A percentile compares a stretch with the other conserved stretches of the same genome.
Evolutionary conservation across 768 basidiomycete genomes (phyloP).

Genomic region (Suillus subluteus): DNA sequence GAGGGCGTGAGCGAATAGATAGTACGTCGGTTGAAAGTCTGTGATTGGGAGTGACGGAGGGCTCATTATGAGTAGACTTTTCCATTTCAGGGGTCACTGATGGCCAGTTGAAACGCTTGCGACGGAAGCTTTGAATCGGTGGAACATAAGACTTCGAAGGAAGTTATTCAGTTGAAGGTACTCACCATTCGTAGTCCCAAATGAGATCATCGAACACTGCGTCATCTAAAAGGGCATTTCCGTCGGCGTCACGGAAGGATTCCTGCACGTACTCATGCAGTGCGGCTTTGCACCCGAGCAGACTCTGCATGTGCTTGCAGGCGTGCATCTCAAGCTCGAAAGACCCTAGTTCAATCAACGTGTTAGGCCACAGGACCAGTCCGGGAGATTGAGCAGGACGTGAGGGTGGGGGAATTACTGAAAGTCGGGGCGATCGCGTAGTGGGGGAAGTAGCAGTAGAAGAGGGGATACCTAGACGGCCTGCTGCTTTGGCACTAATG

Average conservation of each 20-base stretch:
- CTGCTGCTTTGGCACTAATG: conserved; percentile 41
- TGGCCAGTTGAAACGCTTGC: conserved; percentile 72
- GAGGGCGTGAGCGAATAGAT: conserved; percentile 14
- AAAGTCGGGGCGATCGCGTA: conserved; percentile 1
- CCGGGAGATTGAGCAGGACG: conserved; percentile 60
- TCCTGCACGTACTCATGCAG: conserved; percentile 52
- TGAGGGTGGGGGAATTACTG: conserved; percentile 17
- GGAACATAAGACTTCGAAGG: conserved; percentile 14
- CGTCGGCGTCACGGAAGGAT: conserved; percentile 30
- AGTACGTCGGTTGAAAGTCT: conserved; percentile 22
- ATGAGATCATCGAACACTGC: conserved; percentile 30
- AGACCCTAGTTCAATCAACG: conserved; percentile 60
- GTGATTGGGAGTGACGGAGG: conserved; percentile 5
- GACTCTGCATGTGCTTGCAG: conserved; percentile 67
- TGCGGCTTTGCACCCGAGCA: conserved; percentile 65
- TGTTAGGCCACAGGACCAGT: conserved; percentile 59
- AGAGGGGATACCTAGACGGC: conserved; percentile 39
- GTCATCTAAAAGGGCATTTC: conserved; percentile 23
- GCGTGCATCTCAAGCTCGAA: conserved; percentile 74
- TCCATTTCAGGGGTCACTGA: conserved; percentile 40
- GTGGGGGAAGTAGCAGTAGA: conserved; percentile 15
- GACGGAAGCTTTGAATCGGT: conserved; percentile 55
- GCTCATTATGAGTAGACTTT: not conserved
- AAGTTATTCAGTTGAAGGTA: not conserved
- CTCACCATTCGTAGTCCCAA: conserved; percentile 43